Conservation (phyloP, 768 basidiomycete species). For the Auricularia sp. region DNA sequence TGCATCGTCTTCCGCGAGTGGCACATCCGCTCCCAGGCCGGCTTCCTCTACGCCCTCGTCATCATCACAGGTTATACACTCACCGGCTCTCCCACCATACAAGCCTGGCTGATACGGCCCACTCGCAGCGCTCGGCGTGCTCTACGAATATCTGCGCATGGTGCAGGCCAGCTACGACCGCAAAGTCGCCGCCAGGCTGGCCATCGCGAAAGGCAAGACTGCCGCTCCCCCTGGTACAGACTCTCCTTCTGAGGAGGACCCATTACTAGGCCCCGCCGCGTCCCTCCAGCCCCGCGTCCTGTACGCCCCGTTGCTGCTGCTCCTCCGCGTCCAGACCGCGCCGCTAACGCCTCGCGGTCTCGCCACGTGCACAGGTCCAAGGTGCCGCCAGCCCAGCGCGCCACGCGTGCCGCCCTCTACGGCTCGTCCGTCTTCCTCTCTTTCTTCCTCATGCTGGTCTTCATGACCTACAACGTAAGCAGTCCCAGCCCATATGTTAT, state of each 20-base stretch:
- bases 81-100: not conserved
- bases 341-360: not conserved
- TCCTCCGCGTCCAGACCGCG: not conserved
- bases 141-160: slow-evolving; percentile 71
- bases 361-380: slow-evolving; percentile 1
- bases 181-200: slow-evolving; percentile 37
- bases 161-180: slow-evolving; percentile 51
- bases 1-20: slow-evolving; percentile 74
- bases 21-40: slow-evolving; percentile 52
- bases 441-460: slow-evolving; percentile 89
- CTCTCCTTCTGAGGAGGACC: slow-evolving; percentile 43
- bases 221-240: slow-evolving; percentile 31
- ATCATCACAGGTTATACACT: slow-evolving; percentile 36
- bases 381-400: slow-evolving; percentile 10
- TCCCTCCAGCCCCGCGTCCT: slow-evolving; percentile 24
- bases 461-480: slow-evolving; percentile 93
- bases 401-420: slow-evolving; percentile 56
- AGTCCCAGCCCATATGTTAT: not conserved
- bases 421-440: slow-evolving; percentile 69
- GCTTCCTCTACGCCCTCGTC: slow-evolving; percentile 57
- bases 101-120: not conserved
- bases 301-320: slow-evolving; percentile 29
- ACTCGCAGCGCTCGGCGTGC: slow-evolving; percentile 39
- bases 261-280: slow-evolving; percentile 40
- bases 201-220: slow-evolving; percentile 34